These are phyloP conservation scores for Hydrangea macrophylla DNA, from an alignment of 148 eudicot species.

Conservation along the genomic window DNA sequence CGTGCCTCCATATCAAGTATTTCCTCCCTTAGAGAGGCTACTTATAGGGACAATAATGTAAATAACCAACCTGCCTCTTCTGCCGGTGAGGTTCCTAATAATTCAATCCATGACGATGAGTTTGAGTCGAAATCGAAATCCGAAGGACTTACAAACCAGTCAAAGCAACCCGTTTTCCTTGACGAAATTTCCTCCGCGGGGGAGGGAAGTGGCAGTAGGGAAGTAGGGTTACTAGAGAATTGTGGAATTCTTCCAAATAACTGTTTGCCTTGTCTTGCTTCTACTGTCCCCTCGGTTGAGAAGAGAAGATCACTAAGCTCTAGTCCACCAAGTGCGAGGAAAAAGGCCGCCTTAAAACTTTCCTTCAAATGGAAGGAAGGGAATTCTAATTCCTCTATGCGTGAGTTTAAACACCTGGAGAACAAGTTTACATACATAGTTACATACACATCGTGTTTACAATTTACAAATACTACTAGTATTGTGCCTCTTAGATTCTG, in stretches of 20 bases:
- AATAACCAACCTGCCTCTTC: slow-evolving; percentile 12
- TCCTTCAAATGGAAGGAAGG: slow-evolving; percentile 91
- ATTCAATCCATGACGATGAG: slow-evolving; percentile 22
- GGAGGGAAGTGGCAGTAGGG: slow-evolving; percentile 49
- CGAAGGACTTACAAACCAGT: slow-evolving; percentile 28
- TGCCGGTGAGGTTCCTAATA: slow-evolving; percentile 40
- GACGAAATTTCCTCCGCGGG: slow-evolving; percentile 62
- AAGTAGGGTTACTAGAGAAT: slow-evolving; percentile 53
- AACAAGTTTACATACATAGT: neutral
- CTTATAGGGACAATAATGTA: slow-evolving; percentile 18
- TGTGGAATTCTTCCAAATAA: slow-evolving; percentile 70
- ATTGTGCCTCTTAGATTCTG: no score
- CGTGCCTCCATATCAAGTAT: slow-evolving; percentile 31
- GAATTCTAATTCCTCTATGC: slow-evolving; percentile 43
- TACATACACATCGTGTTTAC: neutral
- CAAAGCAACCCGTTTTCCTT: slow-evolving; percentile 43
- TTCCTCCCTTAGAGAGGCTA: slow-evolving; percentile 30
- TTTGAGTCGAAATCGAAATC: slow-evolving; percentile 19
- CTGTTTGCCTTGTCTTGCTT: slow-evolving; percentile 83
- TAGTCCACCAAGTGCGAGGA: slow-evolving; percentile 65
- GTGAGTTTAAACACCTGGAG: slow-evolving; percentile 33
- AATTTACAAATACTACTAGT: no score
- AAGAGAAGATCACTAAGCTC: slow-evolving; percentile 66
- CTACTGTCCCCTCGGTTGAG: slow-evolving; percentile 58
- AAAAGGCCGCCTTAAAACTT: slow-evolving; percentile 57